Conservation (phyloP, 176 grass and related monocot species). For the Oryza meyeriana region DNA sequence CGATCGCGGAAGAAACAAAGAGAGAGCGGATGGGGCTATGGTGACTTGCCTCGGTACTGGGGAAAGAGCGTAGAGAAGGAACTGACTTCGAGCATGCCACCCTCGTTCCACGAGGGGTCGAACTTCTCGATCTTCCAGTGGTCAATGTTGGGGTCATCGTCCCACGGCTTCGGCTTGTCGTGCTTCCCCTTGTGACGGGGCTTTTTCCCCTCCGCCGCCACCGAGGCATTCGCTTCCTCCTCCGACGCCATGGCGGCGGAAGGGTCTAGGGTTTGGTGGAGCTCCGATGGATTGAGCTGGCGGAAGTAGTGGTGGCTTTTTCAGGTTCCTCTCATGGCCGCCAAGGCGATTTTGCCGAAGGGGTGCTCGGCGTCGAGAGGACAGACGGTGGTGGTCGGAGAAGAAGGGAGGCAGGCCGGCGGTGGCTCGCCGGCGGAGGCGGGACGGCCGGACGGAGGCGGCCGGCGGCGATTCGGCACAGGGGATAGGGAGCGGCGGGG, state of each 20-base stretch:
- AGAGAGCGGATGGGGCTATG: neutral
- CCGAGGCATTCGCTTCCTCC: conserved; percentile 34
- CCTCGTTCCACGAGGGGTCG: conserved; percentile 85
- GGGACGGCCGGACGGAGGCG: no score
- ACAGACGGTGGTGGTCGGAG: no score
- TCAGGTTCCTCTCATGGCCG: no score
- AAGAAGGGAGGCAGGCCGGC: no score
- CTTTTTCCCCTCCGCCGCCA: conserved; percentile 8
- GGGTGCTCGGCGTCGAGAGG: no score
- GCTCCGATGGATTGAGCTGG: no score
- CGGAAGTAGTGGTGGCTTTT: no score
- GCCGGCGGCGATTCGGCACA: no score
- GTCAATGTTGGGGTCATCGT: conserved; percentile 86
- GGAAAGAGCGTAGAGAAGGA: conserved; percentile 98
- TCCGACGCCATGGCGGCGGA: conserved; percentile 16
- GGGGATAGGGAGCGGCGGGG: no score
- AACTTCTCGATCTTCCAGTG: conserved; percentile 92
- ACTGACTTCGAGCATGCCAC: conserved; percentile 90
- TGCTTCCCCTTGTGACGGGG: conserved; percentile 84
- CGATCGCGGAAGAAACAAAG: neutral
- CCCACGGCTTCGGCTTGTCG: conserved; percentile 97
- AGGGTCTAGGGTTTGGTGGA: neutral
- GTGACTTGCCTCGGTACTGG: conserved; percentile 63
- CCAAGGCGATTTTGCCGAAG: no score
- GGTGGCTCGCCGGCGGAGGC: no score